A percentile compares a stretch with the other conserved stretches of the same genome.
Conservation (phyloP, 2,329 filamentous ascomycete genomes). For the Mycocentrospora acerina region DNA sequence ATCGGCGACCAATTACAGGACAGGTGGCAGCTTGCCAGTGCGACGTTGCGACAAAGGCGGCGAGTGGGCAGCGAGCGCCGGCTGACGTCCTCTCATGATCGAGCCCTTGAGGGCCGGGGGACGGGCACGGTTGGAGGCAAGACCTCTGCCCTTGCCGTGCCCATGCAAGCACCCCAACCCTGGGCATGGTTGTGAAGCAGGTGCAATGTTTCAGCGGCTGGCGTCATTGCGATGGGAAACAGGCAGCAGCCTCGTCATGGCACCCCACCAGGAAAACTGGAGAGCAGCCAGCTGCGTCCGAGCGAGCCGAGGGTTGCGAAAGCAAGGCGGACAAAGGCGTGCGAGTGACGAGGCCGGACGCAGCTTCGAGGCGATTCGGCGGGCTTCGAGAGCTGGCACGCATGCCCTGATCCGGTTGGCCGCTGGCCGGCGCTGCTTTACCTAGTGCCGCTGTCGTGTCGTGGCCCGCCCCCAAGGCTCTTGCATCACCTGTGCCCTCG, state of each 20-base stretch:
- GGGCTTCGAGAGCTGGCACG: slow-evolving; percentile 17
- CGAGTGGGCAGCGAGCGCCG: slow-evolving; percentile 1
- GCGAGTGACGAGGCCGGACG: slow-evolving; percentile 6
- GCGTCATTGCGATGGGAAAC: slow-evolving; percentile 18
- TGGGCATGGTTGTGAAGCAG: slow-evolving; percentile 17
- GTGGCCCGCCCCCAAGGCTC: slow-evolving; percentile 1
- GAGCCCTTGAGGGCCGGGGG: neutral
- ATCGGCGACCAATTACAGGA: slow-evolving; percentile 23
- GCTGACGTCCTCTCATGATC: slow-evolving; percentile 8
- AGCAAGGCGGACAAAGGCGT: slow-evolving; percentile 4
- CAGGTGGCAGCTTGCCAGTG: slow-evolving; percentile 24
- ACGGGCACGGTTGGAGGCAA: slow-evolving; percentile 1
- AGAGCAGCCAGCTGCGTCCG: slow-evolving; percentile 1
- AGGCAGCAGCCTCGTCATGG: slow-evolving; percentile 16
- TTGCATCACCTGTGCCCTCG: slow-evolving; percentile 14
- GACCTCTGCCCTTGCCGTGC: too few species aligned
- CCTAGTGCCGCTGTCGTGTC: slow-evolving; percentile 7
- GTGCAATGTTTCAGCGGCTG: slow-evolving; percentile 25
- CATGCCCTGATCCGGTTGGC: slow-evolving; percentile 12
- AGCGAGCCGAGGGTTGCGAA: slow-evolving; percentile 3
- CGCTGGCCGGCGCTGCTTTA: slow-evolving; percentile 17
- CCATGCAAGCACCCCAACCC: too few species aligned
- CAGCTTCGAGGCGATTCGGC: slow-evolving; percentile 14
- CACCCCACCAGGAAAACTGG: neutral
- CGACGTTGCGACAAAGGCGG: slow-evolving; percentile 1